Conservation (phyloP, 257 asterid species). For the Oldenlandia corymbosa region DNA sequence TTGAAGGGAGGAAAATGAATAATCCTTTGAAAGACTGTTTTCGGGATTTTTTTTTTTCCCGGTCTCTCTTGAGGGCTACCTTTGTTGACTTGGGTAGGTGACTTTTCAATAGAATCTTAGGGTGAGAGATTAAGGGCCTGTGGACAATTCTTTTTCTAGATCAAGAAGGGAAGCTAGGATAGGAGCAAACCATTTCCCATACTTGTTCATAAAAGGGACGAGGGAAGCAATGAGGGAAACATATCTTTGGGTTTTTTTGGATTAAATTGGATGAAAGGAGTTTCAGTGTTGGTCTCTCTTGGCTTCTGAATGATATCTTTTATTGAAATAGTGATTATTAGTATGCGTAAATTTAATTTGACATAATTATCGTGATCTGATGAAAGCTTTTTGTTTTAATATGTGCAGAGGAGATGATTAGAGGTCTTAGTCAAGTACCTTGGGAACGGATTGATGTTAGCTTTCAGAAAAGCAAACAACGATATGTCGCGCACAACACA, state of each 20-base stretch:
- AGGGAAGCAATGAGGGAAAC: background rate
- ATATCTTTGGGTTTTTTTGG: background rate
- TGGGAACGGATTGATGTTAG: constrained; percentile 95
- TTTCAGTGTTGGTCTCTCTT: background rate
- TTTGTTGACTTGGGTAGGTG: background rate
- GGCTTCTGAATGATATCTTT: background rate
- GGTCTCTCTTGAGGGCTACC: background rate
- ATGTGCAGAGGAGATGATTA: constrained; percentile 76
- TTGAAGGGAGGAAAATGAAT: constrained; percentile 1
- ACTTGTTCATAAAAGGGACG: background rate
- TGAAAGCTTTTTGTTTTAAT: constrained; percentile 9
- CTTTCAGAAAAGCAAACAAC: constrained; percentile 73
- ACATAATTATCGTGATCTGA: constrained; percentile 17
- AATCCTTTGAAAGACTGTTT: background rate
- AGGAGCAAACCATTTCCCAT: background rate
- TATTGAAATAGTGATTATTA: background rate
- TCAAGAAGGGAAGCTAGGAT: background rate
- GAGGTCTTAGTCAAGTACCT: constrained; percentile 73
- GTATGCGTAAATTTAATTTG: background rate
- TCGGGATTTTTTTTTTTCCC: background rate
- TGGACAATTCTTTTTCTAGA: background rate
- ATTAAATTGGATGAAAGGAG: background rate
- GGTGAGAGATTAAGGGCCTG: background rate
- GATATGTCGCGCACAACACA: constrained; percentile 81
- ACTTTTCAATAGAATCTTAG: background rate